Evolutionary conservation across 768 basidiomycete species (phyloP).

Genomic region (Xerocomellus chrysenteron): DNA sequence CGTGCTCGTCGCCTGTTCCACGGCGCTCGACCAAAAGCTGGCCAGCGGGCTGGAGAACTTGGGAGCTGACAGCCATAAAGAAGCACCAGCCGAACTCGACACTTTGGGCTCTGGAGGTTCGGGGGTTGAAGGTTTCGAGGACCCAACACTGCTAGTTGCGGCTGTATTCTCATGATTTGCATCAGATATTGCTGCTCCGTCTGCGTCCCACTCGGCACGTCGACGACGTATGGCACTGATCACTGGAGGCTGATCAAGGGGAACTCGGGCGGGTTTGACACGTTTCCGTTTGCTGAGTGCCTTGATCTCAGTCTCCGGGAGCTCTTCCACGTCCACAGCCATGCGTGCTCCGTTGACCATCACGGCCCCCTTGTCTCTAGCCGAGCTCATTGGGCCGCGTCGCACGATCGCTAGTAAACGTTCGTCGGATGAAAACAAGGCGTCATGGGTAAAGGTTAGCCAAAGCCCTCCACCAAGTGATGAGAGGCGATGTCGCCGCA

Average conservation of each 20-base stretch:
- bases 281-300: constrained; percentile 79
- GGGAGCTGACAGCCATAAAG: constrained; percentile 58
- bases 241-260: constrained; percentile 91
- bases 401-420: constrained; percentile 73
- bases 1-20: constrained; percentile 70
- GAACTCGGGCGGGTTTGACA: constrained; percentile 79
- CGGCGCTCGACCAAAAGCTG: constrained; percentile 70
- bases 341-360: constrained; percentile 88
- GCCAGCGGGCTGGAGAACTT: constrained; percentile 67
- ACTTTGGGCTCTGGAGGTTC: constrained; percentile 20
- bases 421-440: constrained; percentile 73
- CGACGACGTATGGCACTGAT: constrained; percentile 66
- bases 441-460: constrained; percentile 89
- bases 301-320: constrained; percentile 86
- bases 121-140: constrained; percentile 19
- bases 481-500: constrained; percentile 85
- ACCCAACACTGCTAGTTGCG: constrained; percentile 14
- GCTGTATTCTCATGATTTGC: constrained; percentile 16
- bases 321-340: constrained; percentile 83
- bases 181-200: constrained; percentile 33
- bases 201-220: constrained; percentile 70
- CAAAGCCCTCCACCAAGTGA: constrained; percentile 89
- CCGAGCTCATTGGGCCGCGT: constrained; percentile 54
- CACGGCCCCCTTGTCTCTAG: constrained; percentile 78
- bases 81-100: constrained; percentile 16